These are phyloP conservation scores for Colletotrichum agaves DNA, from an alignment of 2,329 filamentous ascomycete species.

Conservation along the genomic window DNA sequence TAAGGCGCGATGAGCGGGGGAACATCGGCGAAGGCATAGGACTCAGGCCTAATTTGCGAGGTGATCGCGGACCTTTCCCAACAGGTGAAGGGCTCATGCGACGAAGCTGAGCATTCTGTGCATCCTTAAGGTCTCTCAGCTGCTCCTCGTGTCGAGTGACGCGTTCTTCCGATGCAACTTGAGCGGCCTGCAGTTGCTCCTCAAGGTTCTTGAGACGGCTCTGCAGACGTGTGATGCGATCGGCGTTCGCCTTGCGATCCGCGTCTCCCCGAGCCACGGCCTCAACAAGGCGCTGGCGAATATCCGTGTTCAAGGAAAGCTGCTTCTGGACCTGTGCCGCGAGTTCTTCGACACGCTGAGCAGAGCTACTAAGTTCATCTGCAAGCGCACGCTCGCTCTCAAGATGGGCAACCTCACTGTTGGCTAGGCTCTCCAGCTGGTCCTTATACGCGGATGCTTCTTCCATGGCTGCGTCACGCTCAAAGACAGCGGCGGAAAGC, in stretches of 20 bases:
- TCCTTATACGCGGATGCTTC: slow-evolving; percentile 71
- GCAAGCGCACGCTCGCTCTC: slow-evolving; percentile 73
- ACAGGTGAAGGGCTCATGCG: slow-evolving; percentile 68
- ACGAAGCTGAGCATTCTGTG: slow-evolving; percentile 79
- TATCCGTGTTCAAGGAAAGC: slow-evolving; percentile 77
- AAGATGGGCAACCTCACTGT: slow-evolving; percentile 65
- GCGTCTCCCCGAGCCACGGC: slow-evolving; percentile 86
- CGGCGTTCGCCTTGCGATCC: slow-evolving; percentile 82
- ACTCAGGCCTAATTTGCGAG: slow-evolving; percentile 49
- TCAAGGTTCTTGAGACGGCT: slow-evolving; percentile 83
- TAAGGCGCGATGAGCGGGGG: slow-evolving; percentile 57
- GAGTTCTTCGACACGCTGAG: slow-evolving; percentile 81
- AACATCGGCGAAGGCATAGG: slow-evolving; percentile 49
- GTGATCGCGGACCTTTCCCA: slow-evolving; percentile 44
- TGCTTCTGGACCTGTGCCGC: slow-evolving; percentile 83
- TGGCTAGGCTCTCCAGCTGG: slow-evolving; percentile 68
- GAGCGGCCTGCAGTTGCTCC: slow-evolving; percentile 83
- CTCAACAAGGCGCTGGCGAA: slow-evolving; percentile 80
- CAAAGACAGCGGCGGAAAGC: slow-evolving; percentile 74
- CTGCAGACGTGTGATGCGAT: slow-evolving; percentile 87
- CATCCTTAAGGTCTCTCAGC: slow-evolving; percentile 78
- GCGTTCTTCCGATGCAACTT: slow-evolving; percentile 86
- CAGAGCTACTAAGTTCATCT: slow-evolving; percentile 77
- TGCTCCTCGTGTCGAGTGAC: slow-evolving; percentile 89
- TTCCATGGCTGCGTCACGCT: slow-evolving; percentile 77